These are phyloP conservation scores for Chaetomium olivaceum DNA, from an alignment of 2,329 filamentous ascomycete species.

Conservation along the genomic window DNA sequence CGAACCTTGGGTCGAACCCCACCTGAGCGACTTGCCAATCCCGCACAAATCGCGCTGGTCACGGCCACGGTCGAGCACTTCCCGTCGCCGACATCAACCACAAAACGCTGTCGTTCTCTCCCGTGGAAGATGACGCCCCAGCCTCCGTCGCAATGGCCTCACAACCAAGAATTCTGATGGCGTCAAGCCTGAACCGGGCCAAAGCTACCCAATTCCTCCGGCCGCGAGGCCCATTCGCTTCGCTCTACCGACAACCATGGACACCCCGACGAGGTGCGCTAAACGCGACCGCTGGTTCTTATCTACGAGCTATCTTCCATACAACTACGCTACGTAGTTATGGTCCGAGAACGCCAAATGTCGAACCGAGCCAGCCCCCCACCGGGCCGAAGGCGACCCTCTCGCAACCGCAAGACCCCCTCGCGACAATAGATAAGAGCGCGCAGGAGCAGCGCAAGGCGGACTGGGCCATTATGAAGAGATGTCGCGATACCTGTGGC, in stretches of 20 bases:
- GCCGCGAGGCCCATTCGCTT: conserved; percentile 6
- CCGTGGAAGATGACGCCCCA: conserved; percentile 21
- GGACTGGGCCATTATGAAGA: conserved; percentile 98
- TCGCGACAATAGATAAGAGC: conserved; percentile 57
- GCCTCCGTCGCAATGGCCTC: conserved; percentile 26
- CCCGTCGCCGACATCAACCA: background rate
- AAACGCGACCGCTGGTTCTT: conserved; percentile 6
- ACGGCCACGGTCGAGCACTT: background rate
- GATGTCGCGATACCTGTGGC: conserved; percentile 96
- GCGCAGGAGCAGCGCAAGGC: conserved; percentile 90
- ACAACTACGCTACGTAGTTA: conserved; percentile 22
- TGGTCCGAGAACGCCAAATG: conserved; percentile 12
- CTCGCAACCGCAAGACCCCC: conserved; percentile 28
- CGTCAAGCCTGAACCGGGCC: conserved; percentile 24
- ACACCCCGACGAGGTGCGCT: conserved; percentile 13
- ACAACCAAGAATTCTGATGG: conserved; percentile 31
- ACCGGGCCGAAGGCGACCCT: conserved; percentile 1
- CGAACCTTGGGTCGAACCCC: background rate
- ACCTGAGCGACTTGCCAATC: conserved; percentile 2
- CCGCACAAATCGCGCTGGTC: conserved; percentile 20
- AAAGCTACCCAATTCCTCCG: conserved; percentile 17
- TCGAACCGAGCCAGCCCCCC: conserved; percentile 2
- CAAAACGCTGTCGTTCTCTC: background rate
- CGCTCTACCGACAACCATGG: conserved; percentile 21
- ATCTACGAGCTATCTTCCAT: conserved; percentile 27